Conservation (phyloP, 495 filamentous ascomycete genomes). For the Xylaria scruposa region DNA sequence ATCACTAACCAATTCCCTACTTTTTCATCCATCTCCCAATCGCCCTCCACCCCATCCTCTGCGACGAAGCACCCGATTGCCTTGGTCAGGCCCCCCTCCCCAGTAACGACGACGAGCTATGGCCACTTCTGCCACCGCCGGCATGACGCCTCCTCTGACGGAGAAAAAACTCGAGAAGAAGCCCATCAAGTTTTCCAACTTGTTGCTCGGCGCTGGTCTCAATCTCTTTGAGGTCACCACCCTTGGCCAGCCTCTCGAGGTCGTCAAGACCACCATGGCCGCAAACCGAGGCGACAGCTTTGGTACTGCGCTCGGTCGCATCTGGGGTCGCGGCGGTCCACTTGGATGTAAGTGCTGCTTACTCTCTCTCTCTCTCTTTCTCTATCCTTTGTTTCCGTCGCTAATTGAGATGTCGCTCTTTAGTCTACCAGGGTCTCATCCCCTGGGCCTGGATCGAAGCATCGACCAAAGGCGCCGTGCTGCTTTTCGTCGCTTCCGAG, state of each 20-base stretch:
- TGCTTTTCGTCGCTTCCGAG: slow-evolving; percentile 98
- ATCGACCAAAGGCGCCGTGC: slow-evolving; percentile 97
- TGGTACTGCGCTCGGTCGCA: slow-evolving; percentile 76
- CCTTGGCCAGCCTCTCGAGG: slow-evolving; percentile 86
- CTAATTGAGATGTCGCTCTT: slow-evolving; percentile 10
- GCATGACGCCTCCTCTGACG: slow-evolving; percentile 58
- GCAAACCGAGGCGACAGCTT: slow-evolving; percentile 93
- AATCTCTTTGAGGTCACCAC: slow-evolving; percentile 98
- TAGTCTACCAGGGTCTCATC: slow-evolving; percentile 99
- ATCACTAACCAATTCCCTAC: slow-evolving; percentile 28
- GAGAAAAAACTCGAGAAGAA: slow-evolving; percentile 85
- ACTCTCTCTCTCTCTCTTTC: neutral
- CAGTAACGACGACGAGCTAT: slow-evolving; percentile 57
- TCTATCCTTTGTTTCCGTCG: neutral
- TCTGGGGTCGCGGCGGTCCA: slow-evolving; percentile 93
- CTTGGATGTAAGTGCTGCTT: slow-evolving; percentile 85
- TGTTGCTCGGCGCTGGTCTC: slow-evolving; percentile 93
- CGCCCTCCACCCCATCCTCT: slow-evolving; percentile 39
- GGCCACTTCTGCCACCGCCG: slow-evolving; percentile 64
- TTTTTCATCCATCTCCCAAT: slow-evolving; percentile 24
- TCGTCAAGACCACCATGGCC: slow-evolving; percentile 99
- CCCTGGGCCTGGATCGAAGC: slow-evolving; percentile 99
- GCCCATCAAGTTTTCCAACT: slow-evolving; percentile 99
- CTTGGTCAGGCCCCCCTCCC: slow-evolving; percentile 90
- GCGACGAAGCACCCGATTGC: slow-evolving; percentile 85